These are phyloP conservation scores for Trichodelitschia bisporula DNA, from an alignment of 495 filamentous ascomycete genomes.

Conservation along the genomic window DNA sequence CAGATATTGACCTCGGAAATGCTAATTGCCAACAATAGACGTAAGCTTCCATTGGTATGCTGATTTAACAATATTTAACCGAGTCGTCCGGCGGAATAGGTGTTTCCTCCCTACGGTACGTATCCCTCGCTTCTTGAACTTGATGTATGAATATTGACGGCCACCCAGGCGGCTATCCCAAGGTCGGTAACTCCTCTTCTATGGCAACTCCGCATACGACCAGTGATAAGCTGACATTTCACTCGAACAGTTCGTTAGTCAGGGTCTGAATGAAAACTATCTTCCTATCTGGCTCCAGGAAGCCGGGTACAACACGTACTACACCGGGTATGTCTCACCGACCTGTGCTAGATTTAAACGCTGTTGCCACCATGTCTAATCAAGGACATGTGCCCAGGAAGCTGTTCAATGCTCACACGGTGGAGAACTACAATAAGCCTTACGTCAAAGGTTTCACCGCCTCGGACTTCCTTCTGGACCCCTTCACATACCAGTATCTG, in stretches of 20 bases:
- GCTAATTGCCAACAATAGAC: too few relatives aligned
- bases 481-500: conserved; percentile 45
- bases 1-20: too few relatives aligned
- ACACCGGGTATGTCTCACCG: too few relatives aligned
- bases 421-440: conserved; percentile 18
- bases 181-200: too few relatives aligned
- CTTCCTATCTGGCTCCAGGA: conserved; percentile 46
- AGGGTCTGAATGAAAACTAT: conserved; percentile 40
- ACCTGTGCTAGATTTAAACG: too few relatives aligned
- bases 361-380: too few relatives aligned
- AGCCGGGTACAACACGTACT: conserved; percentile 48
- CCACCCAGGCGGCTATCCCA: conserved; percentile 34
- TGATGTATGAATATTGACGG: neutral
- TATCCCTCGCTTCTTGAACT: neutral
- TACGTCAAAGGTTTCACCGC: conserved; percentile 29
- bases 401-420: conserved; percentile 31
- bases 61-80: too few relatives aligned
- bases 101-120: conserved; percentile 23
- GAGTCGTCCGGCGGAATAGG: too few relatives aligned
- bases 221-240: too few relatives aligned
- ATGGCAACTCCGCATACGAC: too few relatives aligned
- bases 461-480: conserved; percentile 47
- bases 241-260: conserved; percentile 37
- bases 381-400: too few relatives aligned
- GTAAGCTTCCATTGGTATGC: too few relatives aligned